Evolutionary conservation across 192 early-diverging fungal genomes (phyloP).

Genomic region (Coemansia sp.): DNA sequence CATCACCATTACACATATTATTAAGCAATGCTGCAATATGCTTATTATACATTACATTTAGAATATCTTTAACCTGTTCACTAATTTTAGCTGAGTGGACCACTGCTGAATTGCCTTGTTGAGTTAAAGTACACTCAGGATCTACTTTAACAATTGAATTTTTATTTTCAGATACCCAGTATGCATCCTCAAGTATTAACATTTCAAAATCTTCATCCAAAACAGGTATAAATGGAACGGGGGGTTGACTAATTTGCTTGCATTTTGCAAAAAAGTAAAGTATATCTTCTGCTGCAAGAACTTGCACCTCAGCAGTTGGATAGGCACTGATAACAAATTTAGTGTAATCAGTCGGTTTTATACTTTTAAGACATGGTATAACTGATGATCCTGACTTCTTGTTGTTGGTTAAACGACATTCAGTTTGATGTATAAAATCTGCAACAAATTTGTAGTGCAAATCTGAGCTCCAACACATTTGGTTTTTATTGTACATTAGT

Average conservation of each 20-base stretch:
- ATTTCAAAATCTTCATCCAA: constrained; percentile 86
- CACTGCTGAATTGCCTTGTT: constrained; percentile 87
- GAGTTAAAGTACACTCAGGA: constrained; percentile 75
- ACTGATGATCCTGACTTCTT: not conserved
- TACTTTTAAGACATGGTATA: not conserved
- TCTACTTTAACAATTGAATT: constrained; percentile 83
- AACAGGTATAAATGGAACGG: constrained; percentile 86
- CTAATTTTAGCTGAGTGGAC: constrained; percentile 68
- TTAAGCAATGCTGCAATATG: constrained; percentile 74
- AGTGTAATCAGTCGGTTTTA: constrained; percentile 25
- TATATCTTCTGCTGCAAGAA: constrained; percentile 25
- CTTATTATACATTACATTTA: constrained; percentile 77
- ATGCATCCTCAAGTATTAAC: constrained; percentile 86
- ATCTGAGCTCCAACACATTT: constrained; percentile 77
- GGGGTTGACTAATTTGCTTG: constrained; percentile 74
- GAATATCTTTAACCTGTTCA: constrained; percentile 85
- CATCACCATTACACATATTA: constrained; percentile 64
- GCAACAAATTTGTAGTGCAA: constrained; percentile 68
- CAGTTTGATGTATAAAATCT: constrained; percentile 78
- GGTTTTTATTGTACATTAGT: constrained; percentile 70
- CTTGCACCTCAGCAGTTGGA: constrained; percentile 5
- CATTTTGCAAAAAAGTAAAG: constrained; percentile 31
- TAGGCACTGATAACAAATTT: not conserved
- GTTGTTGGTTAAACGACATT: constrained; percentile 72
- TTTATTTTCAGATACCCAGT: constrained; percentile 88